Conservation (phyloP, 306 rosid genomes). For the Begonia masoniana region DNA sequence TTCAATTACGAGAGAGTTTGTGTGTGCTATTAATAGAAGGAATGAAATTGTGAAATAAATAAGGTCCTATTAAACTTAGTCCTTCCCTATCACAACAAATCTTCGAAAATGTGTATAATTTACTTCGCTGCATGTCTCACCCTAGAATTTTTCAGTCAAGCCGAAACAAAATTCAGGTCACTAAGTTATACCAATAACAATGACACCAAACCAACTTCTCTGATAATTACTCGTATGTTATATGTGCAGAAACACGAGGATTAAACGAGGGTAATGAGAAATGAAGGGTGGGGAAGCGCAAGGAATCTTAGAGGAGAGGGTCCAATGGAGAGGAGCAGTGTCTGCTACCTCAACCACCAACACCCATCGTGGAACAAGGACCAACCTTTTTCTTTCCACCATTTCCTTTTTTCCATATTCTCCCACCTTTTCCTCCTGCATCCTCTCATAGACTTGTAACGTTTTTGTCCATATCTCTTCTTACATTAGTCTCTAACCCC, state of each 20-base stretch:
- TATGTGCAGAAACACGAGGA: background rate
- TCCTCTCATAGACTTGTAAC: background rate
- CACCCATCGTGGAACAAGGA: conserved; percentile 80
- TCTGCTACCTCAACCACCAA: conserved; percentile 98
- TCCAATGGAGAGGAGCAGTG: conserved; percentile 91
- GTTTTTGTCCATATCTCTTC: background rate
- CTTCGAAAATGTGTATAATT: no score
- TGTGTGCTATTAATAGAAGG: no score
- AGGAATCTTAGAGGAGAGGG: conserved; percentile 83
- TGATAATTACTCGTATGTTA: no score
- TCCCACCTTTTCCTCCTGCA: conserved; percentile 6
- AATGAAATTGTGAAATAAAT: no score
- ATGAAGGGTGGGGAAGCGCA: conserved; percentile 23
- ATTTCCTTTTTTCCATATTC: conserved; percentile 20
- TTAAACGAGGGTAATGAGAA: conserved; percentile 10
- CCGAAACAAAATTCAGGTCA: no score
- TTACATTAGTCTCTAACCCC: background rate
- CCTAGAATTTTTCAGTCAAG: no score
- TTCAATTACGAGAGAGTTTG: no score
- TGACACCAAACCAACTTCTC: no score
- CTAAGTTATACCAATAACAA: no score
- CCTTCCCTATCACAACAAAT: no score
- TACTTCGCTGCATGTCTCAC: no score
- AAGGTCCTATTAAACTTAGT: no score
- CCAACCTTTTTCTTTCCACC: conserved; percentile 67